phyloP scores from a whole-genome alignment of 2,329 filamentous ascomycete genomes.

The Macroventuria anomochaeta region DNA sequence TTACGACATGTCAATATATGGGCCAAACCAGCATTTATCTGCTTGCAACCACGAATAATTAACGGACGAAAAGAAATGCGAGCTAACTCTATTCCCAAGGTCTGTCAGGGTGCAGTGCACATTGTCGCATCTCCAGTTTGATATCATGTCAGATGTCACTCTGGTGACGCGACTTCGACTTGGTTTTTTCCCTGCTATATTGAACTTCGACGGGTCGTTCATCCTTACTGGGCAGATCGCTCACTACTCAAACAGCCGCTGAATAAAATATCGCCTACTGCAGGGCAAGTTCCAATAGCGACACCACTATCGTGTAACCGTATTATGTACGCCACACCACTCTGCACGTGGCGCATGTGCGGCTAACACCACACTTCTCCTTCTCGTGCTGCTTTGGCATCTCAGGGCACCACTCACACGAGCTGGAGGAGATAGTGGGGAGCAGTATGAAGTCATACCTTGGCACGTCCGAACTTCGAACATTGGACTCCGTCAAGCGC shows the following conservation, averaged over 20 bases:
- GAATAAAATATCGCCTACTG: not conserved
- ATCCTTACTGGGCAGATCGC: no score
- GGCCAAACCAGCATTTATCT: not conserved
- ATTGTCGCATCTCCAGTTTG: slow-evolving; percentile 1
- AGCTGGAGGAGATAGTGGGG: not conserved
- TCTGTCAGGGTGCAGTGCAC: not conserved
- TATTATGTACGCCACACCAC: not conserved
- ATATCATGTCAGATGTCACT: not conserved
- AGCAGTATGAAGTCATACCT: not conserved
- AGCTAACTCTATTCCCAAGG: not conserved
- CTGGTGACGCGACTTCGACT: not conserved
- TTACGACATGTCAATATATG: not conserved
- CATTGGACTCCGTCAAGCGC: not conserved
- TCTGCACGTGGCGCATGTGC: not conserved
- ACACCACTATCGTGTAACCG: not conserved
- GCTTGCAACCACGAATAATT: not conserved
- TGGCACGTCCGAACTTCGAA: not conserved
- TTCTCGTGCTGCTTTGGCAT: not conserved
- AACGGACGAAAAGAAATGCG: not conserved
- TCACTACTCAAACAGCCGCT: not conserved
- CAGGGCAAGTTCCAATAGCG: not conserved
- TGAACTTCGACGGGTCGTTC: not conserved
- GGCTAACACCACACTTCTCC: not conserved
- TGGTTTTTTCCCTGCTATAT: not conserved
- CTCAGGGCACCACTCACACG: not conserved